phyloP scores from a whole-genome alignment of 805 yeast species.

The Ogataea glucozyma region DNA sequence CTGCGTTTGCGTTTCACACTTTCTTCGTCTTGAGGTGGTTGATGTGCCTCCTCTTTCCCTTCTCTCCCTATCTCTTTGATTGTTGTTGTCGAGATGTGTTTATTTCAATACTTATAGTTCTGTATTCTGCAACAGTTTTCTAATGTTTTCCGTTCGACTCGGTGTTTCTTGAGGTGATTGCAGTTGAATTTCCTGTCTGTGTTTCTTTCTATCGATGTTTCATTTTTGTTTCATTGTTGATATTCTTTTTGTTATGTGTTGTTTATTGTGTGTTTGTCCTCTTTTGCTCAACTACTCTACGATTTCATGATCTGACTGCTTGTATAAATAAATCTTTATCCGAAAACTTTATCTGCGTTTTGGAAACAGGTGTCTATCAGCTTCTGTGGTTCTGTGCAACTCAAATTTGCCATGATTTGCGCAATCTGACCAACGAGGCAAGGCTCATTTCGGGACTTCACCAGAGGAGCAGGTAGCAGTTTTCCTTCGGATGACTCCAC shows the following conservation, averaged over 20 bases:
- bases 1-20: no score
- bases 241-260: neutral
- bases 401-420: constrained; percentile 57
- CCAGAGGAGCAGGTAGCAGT: constrained; percentile 42
- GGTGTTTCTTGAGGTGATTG: neutral
- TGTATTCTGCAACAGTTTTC: constrained; percentile 4
- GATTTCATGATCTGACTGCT: constrained; percentile 8
- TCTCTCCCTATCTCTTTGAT: neutral
- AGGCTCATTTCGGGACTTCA: constrained; percentile 91
- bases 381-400: constrained; percentile 41
- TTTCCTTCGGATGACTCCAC: constrained; percentile 30
- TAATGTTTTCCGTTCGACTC: constrained; percentile 1
- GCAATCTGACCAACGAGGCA: constrained; percentile 83
- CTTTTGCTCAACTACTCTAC: constrained; percentile 1
- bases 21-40: no score
- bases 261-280: neutral
- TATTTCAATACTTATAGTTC: constrained; percentile 12
- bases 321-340: constrained; percentile 16
- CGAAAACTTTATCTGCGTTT: constrained; percentile 52
- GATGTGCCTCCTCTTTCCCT: neutral
- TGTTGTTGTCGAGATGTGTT: constrained; percentile 3
- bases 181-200: neutral
- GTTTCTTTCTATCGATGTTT: neutral
- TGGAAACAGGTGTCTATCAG: constrained; percentile 52
- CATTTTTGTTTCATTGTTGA: neutral